Percentiles rank a stretch among this genome's conserved stretches.
Conservation (phyloP, 2,329 filamentous ascomycete species). For the Ambrosiella xylebori region DNA sequence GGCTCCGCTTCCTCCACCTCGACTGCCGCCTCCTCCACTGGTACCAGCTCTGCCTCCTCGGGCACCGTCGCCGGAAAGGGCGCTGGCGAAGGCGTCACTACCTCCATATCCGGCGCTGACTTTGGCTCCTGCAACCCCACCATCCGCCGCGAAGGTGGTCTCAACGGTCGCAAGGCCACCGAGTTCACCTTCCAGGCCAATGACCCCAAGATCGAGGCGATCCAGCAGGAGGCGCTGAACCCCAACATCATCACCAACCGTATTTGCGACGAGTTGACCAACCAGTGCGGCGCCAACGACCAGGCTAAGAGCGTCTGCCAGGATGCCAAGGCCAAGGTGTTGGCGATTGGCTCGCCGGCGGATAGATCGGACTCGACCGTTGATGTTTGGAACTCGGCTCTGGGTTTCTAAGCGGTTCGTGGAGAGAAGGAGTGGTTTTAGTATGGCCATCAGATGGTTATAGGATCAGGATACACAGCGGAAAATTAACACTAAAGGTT, state of each 20-base stretch:
- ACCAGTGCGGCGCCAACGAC: slow-evolving; percentile 45
- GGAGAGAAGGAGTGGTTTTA: neutral
- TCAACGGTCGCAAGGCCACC: slow-evolving; percentile 34
- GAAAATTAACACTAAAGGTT: no score
- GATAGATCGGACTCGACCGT: slow-evolving; percentile 13
- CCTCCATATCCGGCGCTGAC: slow-evolving; percentile 25
- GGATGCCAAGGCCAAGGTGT: slow-evolving; percentile 28
- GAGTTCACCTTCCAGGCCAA: slow-evolving; percentile 54
- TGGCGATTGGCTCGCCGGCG: slow-evolving; percentile 12
- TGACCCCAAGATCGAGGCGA: slow-evolving; percentile 40
- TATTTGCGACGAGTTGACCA: slow-evolving; percentile 51
- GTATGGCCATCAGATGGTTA: neutral
- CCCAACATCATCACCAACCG: slow-evolving; percentile 59
- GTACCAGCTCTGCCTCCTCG: slow-evolving; percentile 9
- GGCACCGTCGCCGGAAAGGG: slow-evolving; percentile 19
- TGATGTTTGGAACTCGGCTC: slow-evolving; percentile 12
- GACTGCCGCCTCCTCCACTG: slow-evolving; percentile 11
- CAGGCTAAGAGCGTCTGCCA: slow-evolving; percentile 38
- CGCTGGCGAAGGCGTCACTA: slow-evolving; percentile 10
- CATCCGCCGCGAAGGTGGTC: slow-evolving; percentile 42
- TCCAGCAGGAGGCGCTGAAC: slow-evolving; percentile 50
- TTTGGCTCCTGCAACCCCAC: slow-evolving; percentile 38
- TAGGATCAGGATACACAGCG: neutral
- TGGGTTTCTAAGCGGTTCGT: slow-evolving; percentile 11
- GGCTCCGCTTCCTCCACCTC: neutral